Base-by-base conservation (phyloP, 139 green algal genomes). In the Yamagishiella unicocca region DNA sequence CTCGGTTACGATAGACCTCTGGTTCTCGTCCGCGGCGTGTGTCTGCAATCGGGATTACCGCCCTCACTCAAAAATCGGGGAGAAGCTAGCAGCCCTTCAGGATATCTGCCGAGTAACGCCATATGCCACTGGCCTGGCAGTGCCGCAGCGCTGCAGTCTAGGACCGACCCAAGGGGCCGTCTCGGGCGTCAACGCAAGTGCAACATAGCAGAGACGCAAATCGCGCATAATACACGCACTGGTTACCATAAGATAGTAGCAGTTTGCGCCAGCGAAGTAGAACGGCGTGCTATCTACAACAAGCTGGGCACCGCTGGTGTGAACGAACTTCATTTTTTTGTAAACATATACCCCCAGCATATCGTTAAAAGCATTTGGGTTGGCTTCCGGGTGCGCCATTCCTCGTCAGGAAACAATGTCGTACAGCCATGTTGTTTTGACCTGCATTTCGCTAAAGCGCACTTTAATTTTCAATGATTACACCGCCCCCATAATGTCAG, bases 211-310 rank as follows among this genome's bases (percentile, higher is more conserved):
- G 42, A 58, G 27, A 72, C 12, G 50, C 50, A 58, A 58, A 17
- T 58, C 12, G 50, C 50, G 12, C 12, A 58, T 17, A 58, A 58
- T 12, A 58, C 50, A 58, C 17, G 12, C 12, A 58, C 17, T 43
- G 22, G 5, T 40, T 77, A 92, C 92, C 89, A 97, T 83, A 2
- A 97, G 61, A 27, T 96, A 96, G 83, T 97, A 95, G 75, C 90
- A 95, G 88, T 97, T 97, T 27, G 87, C 90, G 42, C 94, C 95
- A 17, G 79, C 87, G 46, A 97, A 96, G 31, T 68, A 90, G 24
- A 90, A 96, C 0, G 91, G 92, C 8, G 31, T 53, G 46, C 33
- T 27, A 2, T 42, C 35, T 5, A 25, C 25, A 6, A 58, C 7
- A 4, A 87, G 67, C 37, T 33, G 27, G 14, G 17, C 2, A 1